phyloP scores from a whole-genome alignment of 2,329 filamentous ascomycete genomes.

The Curvularia hawaiiensis region DNA sequence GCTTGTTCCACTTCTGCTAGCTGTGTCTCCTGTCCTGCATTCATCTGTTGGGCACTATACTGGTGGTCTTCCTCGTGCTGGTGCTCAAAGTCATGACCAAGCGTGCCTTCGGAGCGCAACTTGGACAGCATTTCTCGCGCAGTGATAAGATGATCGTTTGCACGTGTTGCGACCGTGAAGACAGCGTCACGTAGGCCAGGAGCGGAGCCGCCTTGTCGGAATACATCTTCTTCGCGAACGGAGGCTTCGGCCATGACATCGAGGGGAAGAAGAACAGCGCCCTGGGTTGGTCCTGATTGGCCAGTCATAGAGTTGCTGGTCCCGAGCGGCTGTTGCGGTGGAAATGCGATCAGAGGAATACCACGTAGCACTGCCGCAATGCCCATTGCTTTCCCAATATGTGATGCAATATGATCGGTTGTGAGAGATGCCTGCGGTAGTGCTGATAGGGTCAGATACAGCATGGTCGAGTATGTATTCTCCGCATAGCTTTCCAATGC shows the following conservation, averaged over 20 bases:
- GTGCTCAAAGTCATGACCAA: conserved; percentile 90
- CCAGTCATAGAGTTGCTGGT: conserved; percentile 39
- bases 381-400: conserved; percentile 92
- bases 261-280: conserved; percentile 78
- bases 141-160: conserved; percentile 94
- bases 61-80: conserved; percentile 73
- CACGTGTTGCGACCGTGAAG: conserved; percentile 89
- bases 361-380: conserved; percentile 87
- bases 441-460: conserved; percentile 84
- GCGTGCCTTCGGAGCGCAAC: conserved; percentile 71
- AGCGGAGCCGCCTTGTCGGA: conserved; percentile 78
- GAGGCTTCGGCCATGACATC: conserved; percentile 86
- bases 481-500: conserved; percentile 88
- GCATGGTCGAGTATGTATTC: conserved; percentile 89
- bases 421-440: conserved; percentile 81
- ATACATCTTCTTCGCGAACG: conserved; percentile 87
- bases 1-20: conserved; percentile 65
- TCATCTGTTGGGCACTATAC: conserved; percentile 51
- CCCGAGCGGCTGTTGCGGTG: conserved; percentile 64
- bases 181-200: conserved; percentile 85
- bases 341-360: conserved; percentile 84
- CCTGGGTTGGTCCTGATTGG: conserved; percentile 57
- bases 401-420: conserved; percentile 89
- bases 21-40: conserved; percentile 45
- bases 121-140: conserved; percentile 89